These are phyloP conservation scores for Colletotrichum sp. DNA, from an alignment of 2,329 filamentous ascomycete genomes.

Conservation along the genomic window DNA sequence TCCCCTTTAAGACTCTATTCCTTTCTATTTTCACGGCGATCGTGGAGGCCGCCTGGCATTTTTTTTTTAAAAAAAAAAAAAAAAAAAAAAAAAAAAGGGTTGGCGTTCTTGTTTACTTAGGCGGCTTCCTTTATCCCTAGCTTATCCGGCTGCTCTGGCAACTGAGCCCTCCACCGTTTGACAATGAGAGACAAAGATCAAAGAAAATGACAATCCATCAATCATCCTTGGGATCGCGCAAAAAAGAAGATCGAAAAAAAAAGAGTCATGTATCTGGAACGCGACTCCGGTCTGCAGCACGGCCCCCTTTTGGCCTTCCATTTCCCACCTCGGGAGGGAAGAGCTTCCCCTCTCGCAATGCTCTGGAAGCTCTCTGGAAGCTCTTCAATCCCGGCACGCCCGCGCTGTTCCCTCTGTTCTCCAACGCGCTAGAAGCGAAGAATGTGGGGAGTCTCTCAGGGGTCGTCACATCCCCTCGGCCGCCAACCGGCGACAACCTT, in stretches of 20 bases:
- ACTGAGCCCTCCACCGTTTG: not conserved
- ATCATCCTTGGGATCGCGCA: not conserved
- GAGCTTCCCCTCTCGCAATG: not conserved
- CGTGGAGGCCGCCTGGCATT: no score
- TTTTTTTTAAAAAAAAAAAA: not conserved
- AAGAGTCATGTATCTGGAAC: conserved; percentile 14
- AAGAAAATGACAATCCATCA: not conserved
- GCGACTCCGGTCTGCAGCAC: not conserved
- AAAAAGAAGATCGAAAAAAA: not conserved
- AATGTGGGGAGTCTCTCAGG: conserved; percentile 9
- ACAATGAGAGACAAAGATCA: not conserved
- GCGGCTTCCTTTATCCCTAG: not conserved
- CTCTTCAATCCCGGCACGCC: not conserved
- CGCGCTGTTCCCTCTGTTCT: not conserved
- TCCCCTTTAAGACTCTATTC: no score
- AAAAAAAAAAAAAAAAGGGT: not conserved
- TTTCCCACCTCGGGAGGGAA: conserved; percentile 5
- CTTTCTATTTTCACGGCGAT: no score
- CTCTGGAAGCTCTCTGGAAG: conserved; percentile 8
- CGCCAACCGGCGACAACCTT: not conserved
- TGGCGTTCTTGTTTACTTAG: not conserved
- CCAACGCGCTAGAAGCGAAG: not conserved
- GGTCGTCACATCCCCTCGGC: not conserved
- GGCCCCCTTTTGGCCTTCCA: not conserved
- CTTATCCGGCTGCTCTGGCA: conserved; percentile 8